Conservation (phyloP, 371 early-diverging fungal genomes). For the Mortierella sp. region DNA sequence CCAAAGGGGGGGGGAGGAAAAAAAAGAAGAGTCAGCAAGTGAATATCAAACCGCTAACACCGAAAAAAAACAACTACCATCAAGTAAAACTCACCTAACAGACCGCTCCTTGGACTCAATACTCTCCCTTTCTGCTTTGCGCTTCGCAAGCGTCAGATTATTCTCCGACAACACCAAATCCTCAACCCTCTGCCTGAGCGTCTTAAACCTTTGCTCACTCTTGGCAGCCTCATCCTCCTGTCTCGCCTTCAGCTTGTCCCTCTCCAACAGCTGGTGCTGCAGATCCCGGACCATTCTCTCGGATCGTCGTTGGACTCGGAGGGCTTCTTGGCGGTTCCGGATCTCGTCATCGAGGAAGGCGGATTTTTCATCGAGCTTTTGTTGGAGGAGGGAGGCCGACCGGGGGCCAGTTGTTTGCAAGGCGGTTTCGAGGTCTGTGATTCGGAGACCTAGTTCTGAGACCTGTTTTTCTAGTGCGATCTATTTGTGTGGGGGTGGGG, state of each 20-base stretch:
- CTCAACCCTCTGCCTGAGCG: constrained; percentile 76
- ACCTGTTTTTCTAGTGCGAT: constrained; percentile 80
- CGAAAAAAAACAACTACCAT: not conserved
- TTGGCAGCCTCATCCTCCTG: constrained; percentile 81
- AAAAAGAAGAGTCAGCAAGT: constrained; percentile 4
- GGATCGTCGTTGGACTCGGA: constrained; percentile 72
- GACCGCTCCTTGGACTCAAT: constrained; percentile 68
- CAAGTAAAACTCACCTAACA: constrained; percentile 42
- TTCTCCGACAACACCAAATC: constrained; percentile 81
- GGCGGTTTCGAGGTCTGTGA: constrained; percentile 81
- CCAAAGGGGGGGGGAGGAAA: not conserved
- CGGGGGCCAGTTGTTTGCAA: constrained; percentile 65
- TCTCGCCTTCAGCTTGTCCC: constrained; percentile 78
- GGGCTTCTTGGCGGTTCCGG: constrained; percentile 70
- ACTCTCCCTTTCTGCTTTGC: constrained; percentile 83
- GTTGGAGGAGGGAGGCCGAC: constrained; percentile 69
- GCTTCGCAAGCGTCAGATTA: constrained; percentile 77
- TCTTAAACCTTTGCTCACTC: constrained; percentile 75
- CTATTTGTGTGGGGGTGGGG: constrained; percentile 28
- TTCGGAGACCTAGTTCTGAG: constrained; percentile 79
- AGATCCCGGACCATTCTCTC: constrained; percentile 87
- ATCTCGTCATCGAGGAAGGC: constrained; percentile 75
- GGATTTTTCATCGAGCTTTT: constrained; percentile 76
- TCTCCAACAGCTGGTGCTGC: constrained; percentile 83
- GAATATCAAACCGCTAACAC: too few species aligned